These are phyloP conservation scores for Platanus orientalis DNA, from an alignment of 164 flowering plant genomes.

Conservation along the genomic window DNA sequence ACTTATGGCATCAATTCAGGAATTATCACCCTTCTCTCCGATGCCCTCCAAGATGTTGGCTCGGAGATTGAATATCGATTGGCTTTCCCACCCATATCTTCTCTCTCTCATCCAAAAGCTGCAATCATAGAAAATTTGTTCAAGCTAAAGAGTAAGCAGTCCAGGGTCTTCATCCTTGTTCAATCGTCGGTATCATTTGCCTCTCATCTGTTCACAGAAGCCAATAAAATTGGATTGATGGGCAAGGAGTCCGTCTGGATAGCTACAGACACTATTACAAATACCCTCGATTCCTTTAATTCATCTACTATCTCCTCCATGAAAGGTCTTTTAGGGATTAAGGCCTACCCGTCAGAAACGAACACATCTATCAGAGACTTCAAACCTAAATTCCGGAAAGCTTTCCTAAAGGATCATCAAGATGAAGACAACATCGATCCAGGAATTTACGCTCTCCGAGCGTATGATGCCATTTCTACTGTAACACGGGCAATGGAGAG, in stretches of 20 bases:
- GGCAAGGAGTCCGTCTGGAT: too few relatives aligned
- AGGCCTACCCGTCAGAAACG: constrained; percentile 1
- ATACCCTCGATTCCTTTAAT: not conserved
- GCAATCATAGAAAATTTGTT: not conserved
- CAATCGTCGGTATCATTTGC: constrained; percentile 4
- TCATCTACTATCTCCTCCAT: constrained; percentile 16
- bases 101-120: not conserved
- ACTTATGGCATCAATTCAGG: constrained; percentile 27
- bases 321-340: constrained; percentile 24
- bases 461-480: constrained; percentile 17
- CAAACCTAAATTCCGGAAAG: constrained; percentile 3
- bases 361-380: constrained; percentile 2
- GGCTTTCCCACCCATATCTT: constrained; percentile 2
- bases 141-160: not conserved
- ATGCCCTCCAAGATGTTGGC: too few relatives aligned
- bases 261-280: constrained; percentile 8
- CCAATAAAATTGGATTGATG: constrained; percentile 10
- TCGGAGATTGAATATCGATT: too few relatives aligned
- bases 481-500: not conserved
- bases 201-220: constrained; percentile 1
- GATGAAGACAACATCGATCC: constrained; percentile 23
- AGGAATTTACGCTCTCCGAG: constrained; percentile 16
- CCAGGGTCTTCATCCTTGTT: too few relatives aligned
- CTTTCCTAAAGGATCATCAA: constrained; percentile 10
- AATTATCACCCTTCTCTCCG: not conserved